phyloP scores from a whole-genome alignment of 2,329 filamentous ascomycete species.

The Fusarium nygamai region DNA sequence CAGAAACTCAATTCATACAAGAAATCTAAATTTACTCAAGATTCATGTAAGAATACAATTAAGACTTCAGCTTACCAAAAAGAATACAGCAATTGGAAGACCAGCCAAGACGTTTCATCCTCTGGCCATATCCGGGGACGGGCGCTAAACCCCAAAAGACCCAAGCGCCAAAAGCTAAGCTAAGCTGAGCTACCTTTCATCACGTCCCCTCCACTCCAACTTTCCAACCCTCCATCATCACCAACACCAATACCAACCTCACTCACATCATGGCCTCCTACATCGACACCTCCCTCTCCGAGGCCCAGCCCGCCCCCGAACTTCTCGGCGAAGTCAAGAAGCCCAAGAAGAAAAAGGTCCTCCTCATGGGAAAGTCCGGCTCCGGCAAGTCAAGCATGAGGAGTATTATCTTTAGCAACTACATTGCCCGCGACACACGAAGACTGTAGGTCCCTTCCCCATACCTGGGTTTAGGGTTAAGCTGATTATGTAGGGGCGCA shows the following conservation, averaged over 20 bases:
- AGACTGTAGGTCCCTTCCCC: conserved; percentile 67
- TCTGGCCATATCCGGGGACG: conserved; percentile 4
- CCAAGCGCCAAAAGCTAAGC: conserved; percentile 27
- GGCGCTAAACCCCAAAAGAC: conserved; percentile 22
- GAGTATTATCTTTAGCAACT: conserved; percentile 99
- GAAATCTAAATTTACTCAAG: background rate
- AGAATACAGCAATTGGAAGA: background rate
- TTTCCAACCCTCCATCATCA: conserved; percentile 2
- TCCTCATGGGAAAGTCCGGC: conserved; percentile 94
- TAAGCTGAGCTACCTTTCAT: conserved; percentile 11
- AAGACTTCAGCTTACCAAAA: background rate
- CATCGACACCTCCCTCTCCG: conserved; percentile 46
- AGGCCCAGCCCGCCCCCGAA: conserved; percentile 46
- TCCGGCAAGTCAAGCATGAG: conserved; percentile 99
- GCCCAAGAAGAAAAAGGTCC: conserved; percentile 86
- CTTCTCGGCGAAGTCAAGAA: conserved; percentile 67
- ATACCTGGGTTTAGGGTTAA: rapidly evolving
- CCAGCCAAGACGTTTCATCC: conserved; percentile 21
- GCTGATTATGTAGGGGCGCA: conserved; percentile 67
- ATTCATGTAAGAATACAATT: too few relatives aligned
- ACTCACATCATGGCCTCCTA: conserved; percentile 46
- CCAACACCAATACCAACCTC: background rate
- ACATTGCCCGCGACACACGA: conserved; percentile 94
- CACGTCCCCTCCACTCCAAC: conserved; percentile 15
- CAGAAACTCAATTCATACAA: rapidly evolving